phyloP scores from a whole-genome alignment of 192 early-diverging fungal species.

The Dissophora ornata region DNA sequence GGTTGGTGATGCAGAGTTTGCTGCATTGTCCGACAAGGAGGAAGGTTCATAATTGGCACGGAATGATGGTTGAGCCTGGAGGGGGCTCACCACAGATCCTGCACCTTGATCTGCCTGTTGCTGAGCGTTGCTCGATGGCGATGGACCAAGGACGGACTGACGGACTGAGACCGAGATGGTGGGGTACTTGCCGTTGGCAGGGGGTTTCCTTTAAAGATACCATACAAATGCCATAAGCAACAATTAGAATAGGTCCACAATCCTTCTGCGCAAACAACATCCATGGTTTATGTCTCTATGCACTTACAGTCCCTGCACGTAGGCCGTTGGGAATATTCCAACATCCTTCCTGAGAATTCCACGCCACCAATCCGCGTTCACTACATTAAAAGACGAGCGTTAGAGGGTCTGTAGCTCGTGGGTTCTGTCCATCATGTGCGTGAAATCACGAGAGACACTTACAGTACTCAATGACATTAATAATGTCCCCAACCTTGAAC shows the following conservation, averaged over 20 bases:
- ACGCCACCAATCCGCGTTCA: constrained; percentile 53
- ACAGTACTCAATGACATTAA: constrained; percentile 48
- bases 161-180: constrained; percentile 36
- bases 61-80: constrained; percentile 38
- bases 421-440: no score
- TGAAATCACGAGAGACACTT: no score
- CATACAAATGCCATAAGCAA: background rate
- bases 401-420: no score
- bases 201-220: constrained; percentile 20
- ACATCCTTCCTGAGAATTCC: constrained; percentile 43
- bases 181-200: constrained; percentile 29
- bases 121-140: background rate
- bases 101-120: constrained; percentile 3
- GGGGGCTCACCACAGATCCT: background rate
- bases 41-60: constrained; percentile 40
- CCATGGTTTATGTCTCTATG: no score
- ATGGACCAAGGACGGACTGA: constrained; percentile 24
- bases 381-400: constrained; percentile 12
- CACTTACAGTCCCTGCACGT: constrained; percentile 43
- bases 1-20: background rate
- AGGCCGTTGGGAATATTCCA: constrained; percentile 51
- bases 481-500: constrained; percentile 54
- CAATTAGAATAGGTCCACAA: no score
- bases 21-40: background rate
- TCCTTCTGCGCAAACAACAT: no score